These are phyloP conservation scores for Durusdinium trenchii DNA, from an alignment of 73 alveolate genomes.

Conservation along the genomic window DNA sequence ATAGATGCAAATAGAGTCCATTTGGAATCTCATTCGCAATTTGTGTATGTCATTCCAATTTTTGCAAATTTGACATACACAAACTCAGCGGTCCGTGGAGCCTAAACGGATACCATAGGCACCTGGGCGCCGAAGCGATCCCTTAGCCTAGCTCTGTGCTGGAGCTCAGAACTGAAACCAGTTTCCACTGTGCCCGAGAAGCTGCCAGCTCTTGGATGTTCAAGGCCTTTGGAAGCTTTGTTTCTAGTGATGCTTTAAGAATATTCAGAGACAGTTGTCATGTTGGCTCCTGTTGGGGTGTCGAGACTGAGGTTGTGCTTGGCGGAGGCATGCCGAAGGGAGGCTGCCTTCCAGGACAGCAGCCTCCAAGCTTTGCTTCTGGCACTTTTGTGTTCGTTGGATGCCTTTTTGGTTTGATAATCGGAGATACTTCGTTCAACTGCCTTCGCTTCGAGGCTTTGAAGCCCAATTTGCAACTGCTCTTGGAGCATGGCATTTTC, in stretches of 20 bases:
- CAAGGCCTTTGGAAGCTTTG: background rate
- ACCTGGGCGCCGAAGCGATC: constrained; percentile 72
- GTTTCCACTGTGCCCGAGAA: background rate
- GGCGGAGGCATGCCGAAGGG: constrained; percentile 79
- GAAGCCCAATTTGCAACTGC: constrained; percentile 49
- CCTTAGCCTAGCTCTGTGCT: constrained; percentile 15
- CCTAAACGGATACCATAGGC: background rate
- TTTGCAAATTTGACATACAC: background rate
- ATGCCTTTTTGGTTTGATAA: background rate
- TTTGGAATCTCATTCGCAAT: background rate
- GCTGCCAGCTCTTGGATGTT: background rate
- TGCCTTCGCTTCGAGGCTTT: constrained; percentile 11
- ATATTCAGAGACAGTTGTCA: too few relatives aligned
- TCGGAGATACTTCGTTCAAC: background rate
- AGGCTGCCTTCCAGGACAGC: constrained; percentile 38
- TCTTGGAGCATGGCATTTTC: constrained; percentile 71
- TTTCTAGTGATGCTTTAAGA: background rate
- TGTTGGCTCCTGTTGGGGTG: too few relatives aligned
- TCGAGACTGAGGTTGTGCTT: constrained; percentile 56
- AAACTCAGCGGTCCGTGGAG: background rate
- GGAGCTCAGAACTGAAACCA: background rate
- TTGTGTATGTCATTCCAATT: background rate
- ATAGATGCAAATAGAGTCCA: too few relatives aligned
- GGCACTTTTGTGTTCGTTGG: too few relatives aligned
- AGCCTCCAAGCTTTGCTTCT: too few relatives aligned